Base-by-base conservation (phyloP, 2,329 filamentous ascomycete species). In the Rasamsonia emersonii region DNA sequence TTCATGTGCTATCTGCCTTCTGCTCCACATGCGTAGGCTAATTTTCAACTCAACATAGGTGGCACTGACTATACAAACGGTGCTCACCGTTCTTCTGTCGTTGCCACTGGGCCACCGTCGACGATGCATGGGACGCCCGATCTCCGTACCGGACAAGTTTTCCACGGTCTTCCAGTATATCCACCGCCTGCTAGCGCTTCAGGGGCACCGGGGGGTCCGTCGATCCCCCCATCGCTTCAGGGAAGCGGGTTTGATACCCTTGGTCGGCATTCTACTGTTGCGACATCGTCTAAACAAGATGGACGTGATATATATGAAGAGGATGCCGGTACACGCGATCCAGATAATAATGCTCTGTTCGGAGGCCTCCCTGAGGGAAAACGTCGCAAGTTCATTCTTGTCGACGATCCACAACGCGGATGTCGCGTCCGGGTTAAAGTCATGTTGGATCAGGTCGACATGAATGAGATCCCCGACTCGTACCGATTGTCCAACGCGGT, bases 301-400 rank as follows among this genome's bases (percentile, higher is more conserved):
- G 15, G 41, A 32, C 33, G 45, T 30, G 44, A 47, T 17, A 42
- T 40, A 1, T 35, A 43, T 17, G 40, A 40, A 4, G 41, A 44
- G 15, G 44, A 52, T 11, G 41, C 45, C 4, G 54, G 50, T 9
- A 45, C 54, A 25, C 38, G 43, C 24, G 50, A 51, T 18, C 56
- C 58, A 8, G 50, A 35, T 27, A 80, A 68, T 32, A 73, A 77
- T 10, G 77, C 78, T 29, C 74, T 95, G 26, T 95, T 95, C 57
- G 85, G 86, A 29, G 82, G 91, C 44, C 73, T 94, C 32, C 86
- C 88, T 1, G 86, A 91, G 50, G 79, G 81, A 32, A 94, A 93
- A 65, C 85, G 86, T 51, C 82, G 89, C 54, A 96, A 95, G 61
- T 96, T 96, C 59, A 94, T 96, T 46, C 75, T 96, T 7, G 86